Evolutionary conservation across 176 grass and related monocot genomes (phyloP).

Genomic region (Bromus sterilis): DNA sequence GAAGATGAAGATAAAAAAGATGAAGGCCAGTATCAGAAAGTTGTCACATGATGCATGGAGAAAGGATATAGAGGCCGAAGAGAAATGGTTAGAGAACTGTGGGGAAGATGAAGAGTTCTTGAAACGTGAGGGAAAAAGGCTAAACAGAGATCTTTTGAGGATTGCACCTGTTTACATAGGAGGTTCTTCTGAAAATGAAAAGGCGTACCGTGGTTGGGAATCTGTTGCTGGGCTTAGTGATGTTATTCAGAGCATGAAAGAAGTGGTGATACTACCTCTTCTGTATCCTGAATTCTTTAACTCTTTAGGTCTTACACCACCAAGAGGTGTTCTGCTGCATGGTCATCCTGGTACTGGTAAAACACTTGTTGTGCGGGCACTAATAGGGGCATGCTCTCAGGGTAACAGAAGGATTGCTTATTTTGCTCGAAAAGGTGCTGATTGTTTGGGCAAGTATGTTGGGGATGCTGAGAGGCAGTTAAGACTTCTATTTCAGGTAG

Average conservation of each 20-base stretch:
- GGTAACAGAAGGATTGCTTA: constrained; percentile 90
- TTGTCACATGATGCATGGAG: constrained; percentile 74
- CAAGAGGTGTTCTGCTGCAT: constrained; percentile 91
- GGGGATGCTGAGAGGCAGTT: constrained; percentile 93
- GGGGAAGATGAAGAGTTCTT: constrained; percentile 99
- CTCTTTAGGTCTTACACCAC: constrained; percentile 77
- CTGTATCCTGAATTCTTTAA: constrained; percentile 81
- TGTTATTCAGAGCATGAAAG: constrained; percentile 91
- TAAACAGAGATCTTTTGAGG: constrained; percentile 86
- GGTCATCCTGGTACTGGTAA: constrained; percentile 96
- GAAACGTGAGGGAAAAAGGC: constrained; percentile 83
- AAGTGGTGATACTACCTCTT: constrained; percentile 92
- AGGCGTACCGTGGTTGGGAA: constrained; percentile 71
- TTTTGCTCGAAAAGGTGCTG: constrained; percentile 97
- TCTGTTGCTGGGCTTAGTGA: constrained; percentile 93
- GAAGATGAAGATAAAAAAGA: constrained; percentile 83
- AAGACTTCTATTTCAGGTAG: constrained; percentile 95
- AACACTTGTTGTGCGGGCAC: constrained; percentile 83
- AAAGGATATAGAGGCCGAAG: constrained; percentile 85
- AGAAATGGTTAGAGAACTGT: constrained; percentile 98
- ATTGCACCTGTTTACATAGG: constrained; percentile 93
- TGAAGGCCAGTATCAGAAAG: constrained; percentile 72
- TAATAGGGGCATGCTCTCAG: constrained; percentile 91
- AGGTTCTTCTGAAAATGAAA: constrained; percentile 65
- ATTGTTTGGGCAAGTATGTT: constrained; percentile 99